Percentiles rank a stretch among this genome's conserved stretches.
phyloP scores from a whole-genome alignment of 768 basidiomycete genomes.

The Lentinula sp. region DNA sequence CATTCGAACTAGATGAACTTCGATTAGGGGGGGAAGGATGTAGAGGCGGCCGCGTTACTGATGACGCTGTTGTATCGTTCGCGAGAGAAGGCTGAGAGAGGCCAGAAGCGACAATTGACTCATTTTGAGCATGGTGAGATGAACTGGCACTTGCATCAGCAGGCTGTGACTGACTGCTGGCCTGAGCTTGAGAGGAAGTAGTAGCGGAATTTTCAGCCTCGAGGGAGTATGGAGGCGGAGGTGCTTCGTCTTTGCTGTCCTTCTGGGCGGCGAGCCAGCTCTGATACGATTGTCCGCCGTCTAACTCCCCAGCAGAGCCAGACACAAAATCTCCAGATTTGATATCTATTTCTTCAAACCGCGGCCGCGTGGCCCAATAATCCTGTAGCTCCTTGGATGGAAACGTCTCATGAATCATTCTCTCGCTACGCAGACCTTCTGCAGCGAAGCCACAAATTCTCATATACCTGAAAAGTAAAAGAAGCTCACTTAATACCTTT shows the following conservation, averaged over 20 bases:
- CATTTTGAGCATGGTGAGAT: neutral
- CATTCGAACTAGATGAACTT: slow-evolving; percentile 4
- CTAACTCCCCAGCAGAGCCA: slow-evolving; percentile 16
- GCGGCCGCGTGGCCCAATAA: slow-evolving; percentile 64
- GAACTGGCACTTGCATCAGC: neutral
- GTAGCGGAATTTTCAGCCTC: slow-evolving; percentile 29
- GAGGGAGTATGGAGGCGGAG: slow-evolving; percentile 67
- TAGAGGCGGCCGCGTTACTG: slow-evolving; percentile 19
- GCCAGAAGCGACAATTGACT: neutral
- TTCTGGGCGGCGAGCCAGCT: slow-evolving; percentile 44
- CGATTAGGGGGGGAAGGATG: slow-evolving; percentile 24
- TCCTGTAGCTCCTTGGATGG: slow-evolving; percentile 69
- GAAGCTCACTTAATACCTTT: neutral
- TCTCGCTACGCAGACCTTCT: slow-evolving; percentile 60
- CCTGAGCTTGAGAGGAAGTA: neutral
- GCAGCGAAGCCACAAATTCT: slow-evolving; percentile 69
- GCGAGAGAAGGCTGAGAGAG: slow-evolving; percentile 2
- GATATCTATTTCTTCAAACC: slow-evolving; percentile 39
- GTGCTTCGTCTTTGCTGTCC: slow-evolving; percentile 41
- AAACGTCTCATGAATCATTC: slow-evolving; percentile 55
- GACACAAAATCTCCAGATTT: slow-evolving; percentile 25
- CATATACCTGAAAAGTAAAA: slow-evolving; percentile 54
- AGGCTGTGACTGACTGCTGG: neutral
- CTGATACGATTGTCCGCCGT: slow-evolving; percentile 27
- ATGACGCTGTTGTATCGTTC: slow-evolving; percentile 7